Evolutionary conservation across 805 yeast genomes (phyloP).

Genomic region (Lachancea nothofagi): DNA sequence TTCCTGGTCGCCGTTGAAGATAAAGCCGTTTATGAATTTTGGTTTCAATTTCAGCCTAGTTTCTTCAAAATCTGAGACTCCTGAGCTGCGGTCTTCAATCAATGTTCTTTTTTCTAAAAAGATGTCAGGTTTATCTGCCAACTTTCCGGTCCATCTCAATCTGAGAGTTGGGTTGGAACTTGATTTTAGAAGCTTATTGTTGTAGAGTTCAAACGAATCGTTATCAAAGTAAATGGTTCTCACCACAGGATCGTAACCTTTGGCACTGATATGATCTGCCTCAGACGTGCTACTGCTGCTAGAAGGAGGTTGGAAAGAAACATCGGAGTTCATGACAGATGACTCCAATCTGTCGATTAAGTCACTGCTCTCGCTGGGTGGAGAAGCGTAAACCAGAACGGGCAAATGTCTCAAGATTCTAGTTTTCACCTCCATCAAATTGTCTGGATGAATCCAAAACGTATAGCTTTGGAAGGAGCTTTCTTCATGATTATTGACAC

Average conservation of each 20-base stretch:
- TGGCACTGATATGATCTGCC: slow-evolving; percentile 33
- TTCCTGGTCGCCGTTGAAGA: slow-evolving; percentile 44
- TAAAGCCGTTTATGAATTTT: slow-evolving; percentile 71
- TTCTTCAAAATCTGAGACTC: slow-evolving; percentile 50
- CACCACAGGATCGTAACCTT: slow-evolving; percentile 68
- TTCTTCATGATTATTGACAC: slow-evolving; percentile 30
- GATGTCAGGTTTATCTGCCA: slow-evolving; percentile 70
- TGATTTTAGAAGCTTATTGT: slow-evolving; percentile 69
- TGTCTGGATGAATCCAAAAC: slow-evolving; percentile 97
- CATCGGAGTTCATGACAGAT: slow-evolving; percentile 23
- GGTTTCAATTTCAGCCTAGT: slow-evolving; percentile 68
- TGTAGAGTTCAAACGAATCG: slow-evolving; percentile 74
- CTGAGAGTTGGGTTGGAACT: slow-evolving; percentile 70
- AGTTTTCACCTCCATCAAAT: slow-evolving; percentile 96
- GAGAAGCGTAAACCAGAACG: slow-evolving; percentile 63
- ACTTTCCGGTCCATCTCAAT: slow-evolving; percentile 85
- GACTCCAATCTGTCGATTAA: slow-evolving; percentile 26
- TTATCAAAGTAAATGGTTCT: slow-evolving; percentile 88
- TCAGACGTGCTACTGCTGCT: slow-evolving; percentile 45
- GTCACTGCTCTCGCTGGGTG: slow-evolving; percentile 33
- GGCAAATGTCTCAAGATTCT: slow-evolving; percentile 90
- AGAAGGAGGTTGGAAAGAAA: slow-evolving; percentile 20
- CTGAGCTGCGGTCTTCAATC: slow-evolving; percentile 43
- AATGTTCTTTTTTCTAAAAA: slow-evolving; percentile 74
- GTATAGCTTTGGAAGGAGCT: slow-evolving; percentile 58